A percentile compares a stretch with the other conserved stretches of the same genome.
Evolutionary conservation across 2,329 filamentous ascomycete genomes (phyloP).

Genomic region (Lizonia empirigonia): DNA sequence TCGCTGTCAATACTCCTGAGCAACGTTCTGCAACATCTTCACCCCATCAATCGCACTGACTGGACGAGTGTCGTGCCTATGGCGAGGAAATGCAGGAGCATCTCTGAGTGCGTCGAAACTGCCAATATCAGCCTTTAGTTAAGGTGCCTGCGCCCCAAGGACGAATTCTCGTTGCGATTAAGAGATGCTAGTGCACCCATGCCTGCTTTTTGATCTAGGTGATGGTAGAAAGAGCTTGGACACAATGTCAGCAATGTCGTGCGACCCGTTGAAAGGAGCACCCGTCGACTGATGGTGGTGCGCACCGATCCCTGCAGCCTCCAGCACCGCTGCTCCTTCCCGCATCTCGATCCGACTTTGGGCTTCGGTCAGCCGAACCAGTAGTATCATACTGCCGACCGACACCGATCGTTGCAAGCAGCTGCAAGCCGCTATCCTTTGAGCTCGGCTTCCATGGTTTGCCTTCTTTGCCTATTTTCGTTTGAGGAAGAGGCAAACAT

Average conservation of each 20-base stretch:
- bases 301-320: no score
- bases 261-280: constrained; percentile 18
- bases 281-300: constrained; percentile 17
- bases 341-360: constrained; percentile 14
- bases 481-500: not conserved
- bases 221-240: constrained; percentile 12
- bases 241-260: constrained; percentile 8
- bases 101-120: not conserved
- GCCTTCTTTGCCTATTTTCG: not conserved
- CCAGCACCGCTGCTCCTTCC: not conserved
- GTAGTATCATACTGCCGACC: not conserved
- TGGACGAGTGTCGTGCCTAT: not conserved
- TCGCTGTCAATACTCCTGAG: constrained; percentile 21
- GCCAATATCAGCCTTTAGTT: not conserved
- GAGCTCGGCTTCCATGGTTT: not conserved
- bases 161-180: not conserved
- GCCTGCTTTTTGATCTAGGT: not conserved
- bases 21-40: constrained; percentile 24
- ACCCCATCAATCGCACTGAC: not conserved
- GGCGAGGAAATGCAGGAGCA: not conserved
- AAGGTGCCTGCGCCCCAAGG: not conserved
- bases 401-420: constrained; percentile 2
- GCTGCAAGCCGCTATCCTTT: not conserved
- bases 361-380: not conserved
- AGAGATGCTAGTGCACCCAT: not conserved